These are phyloP conservation scores for Nemania sp. DNA, from an alignment of 2,329 filamentous ascomycete species.

Conservation along the genomic window DNA sequence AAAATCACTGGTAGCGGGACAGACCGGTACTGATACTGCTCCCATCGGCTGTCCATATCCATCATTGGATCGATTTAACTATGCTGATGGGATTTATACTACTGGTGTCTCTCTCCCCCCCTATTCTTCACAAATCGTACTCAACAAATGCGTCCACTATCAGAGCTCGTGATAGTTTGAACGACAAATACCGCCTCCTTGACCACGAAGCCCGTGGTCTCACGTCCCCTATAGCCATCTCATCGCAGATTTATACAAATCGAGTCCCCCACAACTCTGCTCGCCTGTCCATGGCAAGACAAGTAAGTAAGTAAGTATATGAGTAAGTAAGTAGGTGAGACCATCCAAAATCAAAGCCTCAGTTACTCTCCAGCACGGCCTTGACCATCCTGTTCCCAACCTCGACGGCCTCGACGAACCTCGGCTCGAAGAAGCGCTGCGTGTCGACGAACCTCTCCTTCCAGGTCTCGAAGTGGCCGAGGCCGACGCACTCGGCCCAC, in stretches of 20 bases:
- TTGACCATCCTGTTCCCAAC: conserved; percentile 97
- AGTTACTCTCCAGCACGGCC: conserved; percentile 85
- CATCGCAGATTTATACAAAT: neutral
- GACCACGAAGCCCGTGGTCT: neutral
- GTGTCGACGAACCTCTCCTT: conserved; percentile 88
- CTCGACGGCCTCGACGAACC: conserved; percentile 84
- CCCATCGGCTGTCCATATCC: too few species aligned
- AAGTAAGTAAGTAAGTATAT: too few species aligned
- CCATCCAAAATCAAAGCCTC: conserved; percentile 40
- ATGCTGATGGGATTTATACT: too few species aligned
- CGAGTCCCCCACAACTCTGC: too few species aligned
- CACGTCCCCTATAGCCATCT: neutral
- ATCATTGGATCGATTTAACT: too few species aligned
- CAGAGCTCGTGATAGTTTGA: neutral
- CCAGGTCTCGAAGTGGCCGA: conserved; percentile 93
- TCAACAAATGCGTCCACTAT: neutral
- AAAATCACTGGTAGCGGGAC: too few species aligned
- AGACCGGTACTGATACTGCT: too few species aligned
- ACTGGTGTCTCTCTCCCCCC: too few species aligned
- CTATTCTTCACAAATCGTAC: neutral
- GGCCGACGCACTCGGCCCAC: conserved; percentile 91
- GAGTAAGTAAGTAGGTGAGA: too few species aligned
- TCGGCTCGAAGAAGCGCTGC: conserved; percentile 86
- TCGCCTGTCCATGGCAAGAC: too few species aligned
- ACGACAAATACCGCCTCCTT: neutral